Base-by-base conservation (phyloP, 768 basidiomycete species). In the Dentipellis fragilis region DNA sequence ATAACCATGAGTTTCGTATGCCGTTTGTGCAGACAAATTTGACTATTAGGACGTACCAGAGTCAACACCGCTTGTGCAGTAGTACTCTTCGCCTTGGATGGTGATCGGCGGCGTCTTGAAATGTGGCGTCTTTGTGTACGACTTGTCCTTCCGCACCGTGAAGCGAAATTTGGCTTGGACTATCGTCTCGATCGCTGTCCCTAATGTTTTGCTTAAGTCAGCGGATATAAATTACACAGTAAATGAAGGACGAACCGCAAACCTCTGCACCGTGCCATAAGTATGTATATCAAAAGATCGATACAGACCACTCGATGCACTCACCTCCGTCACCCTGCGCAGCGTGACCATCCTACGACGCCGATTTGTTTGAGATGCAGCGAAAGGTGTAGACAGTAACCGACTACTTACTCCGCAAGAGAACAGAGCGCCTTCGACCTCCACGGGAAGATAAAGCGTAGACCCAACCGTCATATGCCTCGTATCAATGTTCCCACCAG, bases 241-340 rank as follows among this genome's bases (percentile, higher is more conserved):
- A 22, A 37, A 47, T 22, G n/a, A 48, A 37, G 7, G 47, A 66
- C 76, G 38, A 64, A 81, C 81, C 80, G 58, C 80, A 82, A 45
- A 83, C 80, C 72, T 83, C 81, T 83, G 37, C 34, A 51, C 2
- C 46, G 14, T 9, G 21, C 49, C 21, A 40, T 5, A 49, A 9
- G 9, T 21, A 36, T 29, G 23, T 22, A 4, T n/a, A 6, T 35
- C 51, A 29, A 21, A 12, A 16, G 29, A 49, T 38, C 14, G 10
- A 39, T 11, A n/a, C 14, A 3, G 34, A 52, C 38, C n/a, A 5
- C 3, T 40, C 37, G 12, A 17, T n/a, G 14, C 21, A 65, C 76
- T 56, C 55, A 79, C 81, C 83, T 65, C 83, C 83, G 62, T 83
- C 83, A 7, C 83, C 83, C 67, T 83, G 83, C 10, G 78, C 80